These are phyloP conservation scores for Rhodotorula paludigena DNA, from an alignment of 768 basidiomycete species.

Conservation along the genomic window DNA sequence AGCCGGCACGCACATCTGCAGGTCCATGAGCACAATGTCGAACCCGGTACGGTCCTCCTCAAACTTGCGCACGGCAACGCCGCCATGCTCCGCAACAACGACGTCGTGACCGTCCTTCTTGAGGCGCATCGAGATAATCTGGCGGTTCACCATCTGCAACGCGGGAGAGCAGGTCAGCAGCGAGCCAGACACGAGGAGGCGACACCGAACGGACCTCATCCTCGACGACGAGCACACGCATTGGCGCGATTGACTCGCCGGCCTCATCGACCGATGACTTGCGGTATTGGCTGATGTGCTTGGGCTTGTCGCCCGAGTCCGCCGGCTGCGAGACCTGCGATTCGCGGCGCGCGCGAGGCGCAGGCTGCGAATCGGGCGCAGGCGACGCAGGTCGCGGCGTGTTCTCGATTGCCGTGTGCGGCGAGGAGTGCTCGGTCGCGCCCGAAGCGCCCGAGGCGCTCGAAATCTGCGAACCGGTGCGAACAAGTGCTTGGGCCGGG, in stretches of 20 bases:
- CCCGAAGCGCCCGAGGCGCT: background rate
- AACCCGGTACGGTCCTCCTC: slow-evolving; percentile 55
- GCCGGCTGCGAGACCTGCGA: background rate
- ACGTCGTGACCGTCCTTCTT: slow-evolving; percentile 63
- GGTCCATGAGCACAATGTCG: slow-evolving; percentile 75
- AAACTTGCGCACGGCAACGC: slow-evolving; percentile 62
- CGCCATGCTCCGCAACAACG: slow-evolving; percentile 65
- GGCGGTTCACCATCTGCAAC: slow-evolving; percentile 69
- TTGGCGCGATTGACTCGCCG: slow-evolving; percentile 10
- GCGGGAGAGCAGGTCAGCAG: background rate
- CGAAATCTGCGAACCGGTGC: background rate
- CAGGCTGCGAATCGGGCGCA: background rate
- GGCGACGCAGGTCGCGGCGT: background rate
- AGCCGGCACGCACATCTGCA: slow-evolving; percentile 54
- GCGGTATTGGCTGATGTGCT: slow-evolving; percentile 26
- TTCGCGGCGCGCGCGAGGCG: background rate
- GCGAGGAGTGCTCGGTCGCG: too few species aligned
- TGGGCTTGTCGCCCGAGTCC: background rate
- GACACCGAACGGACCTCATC: slow-evolving; percentile 51
- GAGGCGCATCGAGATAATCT: slow-evolving; percentile 65
- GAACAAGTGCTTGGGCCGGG: background rate
- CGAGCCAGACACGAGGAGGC: too few species aligned
- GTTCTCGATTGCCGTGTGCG: background rate
- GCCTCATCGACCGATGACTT: slow-evolving; percentile 1
- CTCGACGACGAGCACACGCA: slow-evolving; percentile 61